phyloP scores from a whole-genome alignment of 2,329 filamentous ascomycete species.

The Aspergillus persii region DNA sequence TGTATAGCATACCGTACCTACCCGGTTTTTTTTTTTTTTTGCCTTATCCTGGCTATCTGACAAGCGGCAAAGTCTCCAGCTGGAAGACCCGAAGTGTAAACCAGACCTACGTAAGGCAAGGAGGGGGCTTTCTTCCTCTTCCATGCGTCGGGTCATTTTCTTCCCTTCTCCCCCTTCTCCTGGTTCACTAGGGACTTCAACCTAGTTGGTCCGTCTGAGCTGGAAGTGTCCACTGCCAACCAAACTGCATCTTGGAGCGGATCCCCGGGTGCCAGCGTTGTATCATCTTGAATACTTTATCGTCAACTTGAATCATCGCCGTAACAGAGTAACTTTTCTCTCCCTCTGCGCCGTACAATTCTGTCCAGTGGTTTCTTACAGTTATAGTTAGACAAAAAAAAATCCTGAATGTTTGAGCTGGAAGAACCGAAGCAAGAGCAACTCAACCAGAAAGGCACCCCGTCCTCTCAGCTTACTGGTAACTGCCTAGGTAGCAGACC shows the following conservation, averaged over 20 bases:
- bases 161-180: slow-evolving; percentile 1
- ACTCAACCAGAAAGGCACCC: no score
- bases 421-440: no score
- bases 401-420: no score
- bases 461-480: no score
- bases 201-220: slow-evolving; percentile 12
- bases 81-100: slow-evolving; percentile 5
- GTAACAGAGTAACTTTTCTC: not conserved
- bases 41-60: slow-evolving; percentile 1
- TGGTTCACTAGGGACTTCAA: slow-evolving; percentile 12
- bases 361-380: no score
- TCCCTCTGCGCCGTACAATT: no score
- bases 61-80: not conserved
- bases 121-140: not conserved
- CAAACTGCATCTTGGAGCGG: slow-evolving; percentile 18
- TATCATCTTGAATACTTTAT: slow-evolving; percentile 17
- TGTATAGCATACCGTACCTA: no score
- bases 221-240: slow-evolving; percentile 11
- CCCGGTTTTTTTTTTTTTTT: not conserved
- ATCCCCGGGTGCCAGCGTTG: slow-evolving; percentile 21
- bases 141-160: slow-evolving; percentile 5
- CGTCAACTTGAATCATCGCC: not conserved
- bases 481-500: not conserved
- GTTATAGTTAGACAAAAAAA: no score
- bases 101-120: not conserved